These are phyloP conservation scores for Gaertneriomyces semiglobifer DNA, from an alignment of 192 early-diverging fungal genomes.

Conservation along the genomic window DNA sequence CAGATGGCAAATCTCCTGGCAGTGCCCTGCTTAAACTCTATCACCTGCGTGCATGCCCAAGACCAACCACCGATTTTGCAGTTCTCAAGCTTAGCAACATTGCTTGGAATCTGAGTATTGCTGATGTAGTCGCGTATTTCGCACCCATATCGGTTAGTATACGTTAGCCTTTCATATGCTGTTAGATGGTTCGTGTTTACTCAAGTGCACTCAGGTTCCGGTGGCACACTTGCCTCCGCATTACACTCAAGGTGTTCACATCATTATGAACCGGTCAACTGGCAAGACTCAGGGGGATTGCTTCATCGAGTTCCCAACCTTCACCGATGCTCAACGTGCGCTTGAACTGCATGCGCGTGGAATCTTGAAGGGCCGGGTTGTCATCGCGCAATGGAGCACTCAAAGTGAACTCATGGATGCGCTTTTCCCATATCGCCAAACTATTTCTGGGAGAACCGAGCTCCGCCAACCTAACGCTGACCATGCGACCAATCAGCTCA, in stretches of 20 bases:
- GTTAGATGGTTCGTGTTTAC: background rate
- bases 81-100: conserved; percentile 40
- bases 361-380: conserved; percentile 60
- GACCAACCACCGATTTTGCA: conserved; percentile 24
- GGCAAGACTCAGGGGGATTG: conserved; percentile 69
- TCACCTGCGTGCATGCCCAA: conserved; percentile 27
- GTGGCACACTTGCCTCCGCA: conserved; percentile 28
- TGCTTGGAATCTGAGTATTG: conserved; percentile 35
- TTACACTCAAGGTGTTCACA: conserved; percentile 45
- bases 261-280: conserved; percentile 60
- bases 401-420: conserved; percentile 35
- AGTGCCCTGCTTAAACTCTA: conserved; percentile 17
- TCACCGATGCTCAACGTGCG: conserved; percentile 50
- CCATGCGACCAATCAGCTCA: background rate
- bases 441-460: background rate
- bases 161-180: background rate
- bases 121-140: conserved; percentile 37
- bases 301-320: conserved; percentile 60
- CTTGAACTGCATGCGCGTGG: conserved; percentile 54
- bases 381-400: conserved; percentile 38
- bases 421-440: conserved; percentile 33
- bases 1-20: background rate
- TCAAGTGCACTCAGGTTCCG: conserved; percentile 35
- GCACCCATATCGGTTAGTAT: conserved; percentile 13
- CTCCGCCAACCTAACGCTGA: background rate